Conservation (phyloP, 345 rosid species). For the Erysimum cheiranthoides region DNA sequence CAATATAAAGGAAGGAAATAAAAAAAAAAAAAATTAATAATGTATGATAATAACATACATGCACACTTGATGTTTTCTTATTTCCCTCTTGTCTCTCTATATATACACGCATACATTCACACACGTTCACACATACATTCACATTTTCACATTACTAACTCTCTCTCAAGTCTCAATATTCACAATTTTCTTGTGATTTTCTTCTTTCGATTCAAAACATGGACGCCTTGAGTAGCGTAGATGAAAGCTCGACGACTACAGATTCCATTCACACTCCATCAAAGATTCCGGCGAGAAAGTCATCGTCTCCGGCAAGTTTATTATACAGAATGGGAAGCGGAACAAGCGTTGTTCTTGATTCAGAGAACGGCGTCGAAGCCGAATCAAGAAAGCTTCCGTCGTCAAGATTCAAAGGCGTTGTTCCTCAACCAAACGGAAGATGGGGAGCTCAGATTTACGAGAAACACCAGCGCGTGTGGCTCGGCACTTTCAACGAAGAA, state of each 20-base stretch:
- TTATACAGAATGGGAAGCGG: conserved; percentile 68
- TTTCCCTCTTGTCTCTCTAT: conserved; percentile 39
- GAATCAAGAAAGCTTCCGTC: conserved; percentile 88
- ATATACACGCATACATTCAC: conserved; percentile 22
- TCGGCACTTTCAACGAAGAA: conserved; percentile 85
- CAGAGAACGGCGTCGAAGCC: conserved; percentile 66
- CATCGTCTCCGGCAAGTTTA: conserved; percentile 45
- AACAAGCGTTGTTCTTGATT: conserved; percentile 60
- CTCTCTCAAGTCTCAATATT: conserved; percentile 28
- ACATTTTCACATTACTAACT: not conserved
- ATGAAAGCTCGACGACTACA: conserved; percentile 37
- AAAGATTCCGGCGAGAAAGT: conserved; percentile 3
- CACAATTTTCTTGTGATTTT: conserved; percentile 36
- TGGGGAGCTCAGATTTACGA: conserved; percentile 99
- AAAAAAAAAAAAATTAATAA: too few relatives aligned
- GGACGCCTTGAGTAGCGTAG: conserved; percentile 32
- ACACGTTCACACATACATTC: conserved; percentile 34
- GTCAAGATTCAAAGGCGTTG: conserved; percentile 92
- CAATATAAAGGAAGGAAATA: conserved; percentile 2
- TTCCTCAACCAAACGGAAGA: conserved; percentile 95
- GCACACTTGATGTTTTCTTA: conserved; percentile 44
- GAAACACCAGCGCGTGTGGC: conserved; percentile 95
- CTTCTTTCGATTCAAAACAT: conserved; percentile 19
- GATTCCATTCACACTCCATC: conserved; percentile 14
- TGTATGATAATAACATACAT: conserved; percentile 29